Conservation (phyloP, 73 alveolate genomes). For the Tetrahymena borealis region DNA sequence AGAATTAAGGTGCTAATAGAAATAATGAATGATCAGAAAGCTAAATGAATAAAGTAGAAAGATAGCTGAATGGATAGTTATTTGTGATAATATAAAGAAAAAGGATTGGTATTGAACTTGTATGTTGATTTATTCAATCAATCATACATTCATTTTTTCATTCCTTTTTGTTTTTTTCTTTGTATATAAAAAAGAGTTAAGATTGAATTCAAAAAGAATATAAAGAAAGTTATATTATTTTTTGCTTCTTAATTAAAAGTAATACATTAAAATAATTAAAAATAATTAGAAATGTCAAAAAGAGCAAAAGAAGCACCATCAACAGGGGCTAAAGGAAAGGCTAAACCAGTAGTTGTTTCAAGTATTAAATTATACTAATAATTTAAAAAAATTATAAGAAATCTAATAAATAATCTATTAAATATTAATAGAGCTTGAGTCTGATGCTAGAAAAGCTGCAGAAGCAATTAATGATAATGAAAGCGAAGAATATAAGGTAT, state of each 20-base stretch:
- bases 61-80: no score
- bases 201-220: background rate
- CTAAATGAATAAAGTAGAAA: no score
- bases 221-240: background rate
- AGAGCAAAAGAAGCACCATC: no score
- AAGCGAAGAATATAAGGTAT: constrained; percentile 66
- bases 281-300: background rate
- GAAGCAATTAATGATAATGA: constrained; percentile 76
- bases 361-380: background rate
- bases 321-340: background rate
- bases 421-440: constrained; percentile 47
- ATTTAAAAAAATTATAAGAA: background rate
- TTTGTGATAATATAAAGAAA: no score
- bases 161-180: background rate
- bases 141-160: background rate
- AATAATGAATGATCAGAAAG: background rate
- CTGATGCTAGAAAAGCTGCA: constrained; percentile 70
- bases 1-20: background rate
- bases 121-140: no score
- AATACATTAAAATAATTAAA: background rate
- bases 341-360: background rate
- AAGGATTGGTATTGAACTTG: no score
- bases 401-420: no score
- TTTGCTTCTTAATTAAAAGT: background rate
- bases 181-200: background rate